Conservation (phyloP, 2,329 filamentous ascomycete genomes). For the Colletotrichum ledebouriae region DNA sequence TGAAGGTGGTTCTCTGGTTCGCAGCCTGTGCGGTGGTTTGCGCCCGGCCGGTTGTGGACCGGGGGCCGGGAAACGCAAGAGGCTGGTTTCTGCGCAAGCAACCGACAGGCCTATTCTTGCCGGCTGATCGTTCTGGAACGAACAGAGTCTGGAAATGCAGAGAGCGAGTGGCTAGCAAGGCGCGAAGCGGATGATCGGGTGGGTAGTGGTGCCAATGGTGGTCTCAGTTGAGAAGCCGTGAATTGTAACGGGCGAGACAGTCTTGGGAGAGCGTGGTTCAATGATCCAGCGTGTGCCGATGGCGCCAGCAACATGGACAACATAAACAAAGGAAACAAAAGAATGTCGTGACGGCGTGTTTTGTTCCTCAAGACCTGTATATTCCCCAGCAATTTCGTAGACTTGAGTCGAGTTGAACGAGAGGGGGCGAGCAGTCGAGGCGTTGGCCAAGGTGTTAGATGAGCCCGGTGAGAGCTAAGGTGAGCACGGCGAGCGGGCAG, state of each 20-base stretch:
- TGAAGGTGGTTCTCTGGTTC: slow-evolving; percentile 22
- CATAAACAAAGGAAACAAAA: neutral
- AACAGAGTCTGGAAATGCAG: slow-evolving; percentile 32
- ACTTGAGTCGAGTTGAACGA: slow-evolving; percentile 13
- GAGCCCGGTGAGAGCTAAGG: slow-evolving; percentile 27
- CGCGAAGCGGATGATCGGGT: slow-evolving; percentile 15
- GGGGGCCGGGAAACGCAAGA: slow-evolving; percentile 43
- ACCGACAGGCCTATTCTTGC: slow-evolving; percentile 29
- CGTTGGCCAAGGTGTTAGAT: slow-evolving; percentile 17
- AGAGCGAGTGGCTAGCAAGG: slow-evolving; percentile 22
- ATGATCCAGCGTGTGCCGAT: neutral
- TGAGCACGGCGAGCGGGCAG: slow-evolving; percentile 26
- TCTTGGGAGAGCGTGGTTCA: slow-evolving; percentile 15
- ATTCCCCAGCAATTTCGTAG: neutral
- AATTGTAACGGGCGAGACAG: slow-evolving; percentile 13
- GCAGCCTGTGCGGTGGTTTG: slow-evolving; percentile 23
- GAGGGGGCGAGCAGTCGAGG: slow-evolving; percentile 1
- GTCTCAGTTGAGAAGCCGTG: slow-evolving; percentile 5
- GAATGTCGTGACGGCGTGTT: neutral
- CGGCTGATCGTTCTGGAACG: slow-evolving; percentile 37
- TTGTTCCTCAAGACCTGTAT: neutral
- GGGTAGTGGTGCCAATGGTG: slow-evolving; percentile 1
- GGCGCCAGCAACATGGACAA: neutral
- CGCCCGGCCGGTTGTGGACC: slow-evolving; percentile 47
- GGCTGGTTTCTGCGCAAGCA: slow-evolving; percentile 39